phyloP scores from a whole-genome alignment of 2,329 filamentous ascomycete species.

The Fusarium nurragi region DNA sequence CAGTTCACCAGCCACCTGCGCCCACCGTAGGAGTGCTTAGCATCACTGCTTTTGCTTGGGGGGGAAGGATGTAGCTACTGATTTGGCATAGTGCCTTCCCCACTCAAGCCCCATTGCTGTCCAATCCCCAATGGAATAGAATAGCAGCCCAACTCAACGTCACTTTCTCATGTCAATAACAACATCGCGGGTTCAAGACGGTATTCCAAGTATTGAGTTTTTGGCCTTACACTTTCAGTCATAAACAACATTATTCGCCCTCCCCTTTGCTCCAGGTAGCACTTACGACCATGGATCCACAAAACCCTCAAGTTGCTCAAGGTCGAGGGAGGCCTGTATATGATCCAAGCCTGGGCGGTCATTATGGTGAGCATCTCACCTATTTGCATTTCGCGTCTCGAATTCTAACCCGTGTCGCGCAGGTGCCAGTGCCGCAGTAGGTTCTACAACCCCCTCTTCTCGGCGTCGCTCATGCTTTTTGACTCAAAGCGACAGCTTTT shows the following conservation, averaged over 20 bases:
- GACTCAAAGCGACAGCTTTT: background rate
- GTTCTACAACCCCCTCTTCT: constrained; percentile 18
- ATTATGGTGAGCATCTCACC: constrained; percentile 70
- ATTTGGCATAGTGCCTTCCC: background rate
- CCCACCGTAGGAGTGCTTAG: background rate
- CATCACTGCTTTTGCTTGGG: background rate
- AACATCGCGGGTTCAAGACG: background rate
- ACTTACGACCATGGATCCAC: constrained; percentile 50
- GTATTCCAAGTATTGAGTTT: background rate
- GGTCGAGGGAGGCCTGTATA: constrained; percentile 72
- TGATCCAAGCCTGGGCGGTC: constrained; percentile 77
- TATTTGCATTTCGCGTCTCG: background rate
- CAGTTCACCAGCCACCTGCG: background rate
- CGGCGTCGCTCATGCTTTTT: background rate
- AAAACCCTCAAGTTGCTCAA: constrained; percentile 60
- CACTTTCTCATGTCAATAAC: background rate
- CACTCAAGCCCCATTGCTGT: background rate
- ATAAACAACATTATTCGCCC: background rate
- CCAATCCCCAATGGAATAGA: background rate
- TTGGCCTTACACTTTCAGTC: background rate
- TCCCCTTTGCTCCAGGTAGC: background rate
- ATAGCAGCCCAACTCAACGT: background rate
- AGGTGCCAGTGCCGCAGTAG: constrained; percentile 61
- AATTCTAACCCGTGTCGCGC: constrained; percentile 11
- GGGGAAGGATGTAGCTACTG: background rate